Evolutionary conservation across 139 green algal genomes (phyloP).

Genomic region (Chlorella ohadii): DNA sequence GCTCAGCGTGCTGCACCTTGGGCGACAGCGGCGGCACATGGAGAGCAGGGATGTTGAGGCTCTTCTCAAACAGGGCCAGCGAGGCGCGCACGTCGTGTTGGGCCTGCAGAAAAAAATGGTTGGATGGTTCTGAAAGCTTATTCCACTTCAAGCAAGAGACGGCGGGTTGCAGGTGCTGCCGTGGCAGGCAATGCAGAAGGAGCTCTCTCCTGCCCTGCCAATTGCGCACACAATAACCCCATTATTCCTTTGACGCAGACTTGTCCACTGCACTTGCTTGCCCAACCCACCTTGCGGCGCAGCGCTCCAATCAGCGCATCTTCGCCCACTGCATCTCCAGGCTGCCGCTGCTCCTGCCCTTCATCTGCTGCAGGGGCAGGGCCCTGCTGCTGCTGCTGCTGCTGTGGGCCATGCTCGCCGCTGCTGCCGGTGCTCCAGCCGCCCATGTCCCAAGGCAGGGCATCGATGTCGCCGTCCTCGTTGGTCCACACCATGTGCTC

Average conservation of each 20-base stretch:
- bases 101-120: constrained; percentile 1
- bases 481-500: constrained; percentile 47
- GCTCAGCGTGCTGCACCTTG: not conserved
- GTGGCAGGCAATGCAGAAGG: no score
- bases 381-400: not conserved
- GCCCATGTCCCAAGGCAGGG: constrained; percentile 44
- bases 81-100: constrained; percentile 33
- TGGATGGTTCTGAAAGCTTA: no score
- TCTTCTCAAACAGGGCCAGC: constrained; percentile 39
- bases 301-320: constrained; percentile 19
- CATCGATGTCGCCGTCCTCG: constrained; percentile 41
- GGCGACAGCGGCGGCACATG: not conserved
- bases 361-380: not conserved
- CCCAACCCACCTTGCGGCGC: constrained; percentile 19
- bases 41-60: constrained; percentile 25
- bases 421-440: constrained; percentile 37
- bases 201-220: no score
- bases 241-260: no score
- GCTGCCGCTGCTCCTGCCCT: not conserved
- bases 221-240: no score
- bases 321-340: not conserved
- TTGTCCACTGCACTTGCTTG: no score
- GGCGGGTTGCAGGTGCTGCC: no score
- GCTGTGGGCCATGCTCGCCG: not conserved
- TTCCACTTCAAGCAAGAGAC: no score